These are phyloP conservation scores for Rhizopogon vinicolor DNA, from an alignment of 768 basidiomycete genomes.

Conservation along the genomic window DNA sequence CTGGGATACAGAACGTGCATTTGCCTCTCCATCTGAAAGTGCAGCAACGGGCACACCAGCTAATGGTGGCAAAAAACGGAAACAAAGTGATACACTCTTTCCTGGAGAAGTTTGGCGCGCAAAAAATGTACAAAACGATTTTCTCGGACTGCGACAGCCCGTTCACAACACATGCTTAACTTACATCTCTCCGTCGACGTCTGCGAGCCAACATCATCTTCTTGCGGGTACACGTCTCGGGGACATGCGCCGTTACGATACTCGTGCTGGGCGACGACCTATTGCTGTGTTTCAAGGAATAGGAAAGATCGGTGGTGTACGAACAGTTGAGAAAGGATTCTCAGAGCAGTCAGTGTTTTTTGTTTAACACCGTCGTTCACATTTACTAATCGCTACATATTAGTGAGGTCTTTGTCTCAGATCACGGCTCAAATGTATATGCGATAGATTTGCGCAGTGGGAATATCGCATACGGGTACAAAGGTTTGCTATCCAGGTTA, in stretches of 20 bases:
- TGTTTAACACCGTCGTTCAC: neutral
- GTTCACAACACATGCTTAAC: slow-evolving; percentile 69
- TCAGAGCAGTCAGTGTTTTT: slow-evolving; percentile 54
- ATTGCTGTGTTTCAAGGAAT: slow-evolving; percentile 62
- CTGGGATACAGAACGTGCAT: slow-evolving; percentile 68
- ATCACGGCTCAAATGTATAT: slow-evolving; percentile 58
- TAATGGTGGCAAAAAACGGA: slow-evolving; percentile 37
- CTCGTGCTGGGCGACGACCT: slow-evolving; percentile 62
- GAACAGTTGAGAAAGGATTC: slow-evolving; percentile 50
- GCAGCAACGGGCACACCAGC: slow-evolving; percentile 10
- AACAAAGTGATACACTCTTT: slow-evolving; percentile 52
- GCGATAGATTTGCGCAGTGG: slow-evolving; percentile 71
- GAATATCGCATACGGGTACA: slow-evolving; percentile 57
- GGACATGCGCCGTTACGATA: slow-evolving; percentile 74
- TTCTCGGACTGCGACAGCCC: slow-evolving; percentile 70
- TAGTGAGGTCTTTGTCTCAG: slow-evolving; percentile 69
- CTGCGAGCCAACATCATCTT: slow-evolving; percentile 42
- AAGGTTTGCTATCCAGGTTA: slow-evolving; percentile 37
- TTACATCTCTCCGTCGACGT: slow-evolving; percentile 41
- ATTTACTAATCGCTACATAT: neutral
- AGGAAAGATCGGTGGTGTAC: slow-evolving; percentile 58
- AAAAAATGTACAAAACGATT: slow-evolving; percentile 80
- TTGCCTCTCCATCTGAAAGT: slow-evolving; percentile 22
- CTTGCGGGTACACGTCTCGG: slow-evolving; percentile 73
- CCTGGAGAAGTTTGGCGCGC: slow-evolving; percentile 82